A percentile compares a stretch with the other conserved stretches of the same genome.
Conservation (phyloP, 495 filamentous ascomycete genomes). For the Trichoderma gamsii region DNA sequence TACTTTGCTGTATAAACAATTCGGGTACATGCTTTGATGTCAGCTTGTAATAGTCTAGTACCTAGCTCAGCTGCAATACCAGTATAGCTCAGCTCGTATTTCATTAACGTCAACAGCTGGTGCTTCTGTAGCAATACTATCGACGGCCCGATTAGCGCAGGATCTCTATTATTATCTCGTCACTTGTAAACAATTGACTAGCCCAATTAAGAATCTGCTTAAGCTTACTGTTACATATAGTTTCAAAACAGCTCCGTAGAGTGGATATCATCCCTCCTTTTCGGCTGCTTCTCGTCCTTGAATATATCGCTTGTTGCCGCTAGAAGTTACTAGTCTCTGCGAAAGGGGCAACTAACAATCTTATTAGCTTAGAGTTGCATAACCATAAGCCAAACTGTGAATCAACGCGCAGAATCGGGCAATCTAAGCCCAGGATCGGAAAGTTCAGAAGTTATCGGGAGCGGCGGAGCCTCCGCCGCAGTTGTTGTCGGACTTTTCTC, state of each 20-base stretch:
- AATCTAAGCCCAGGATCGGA: too few species aligned
- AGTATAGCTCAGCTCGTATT: not conserved
- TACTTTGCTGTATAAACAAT: not conserved
- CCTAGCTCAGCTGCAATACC: not conserved
- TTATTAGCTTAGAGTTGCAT: too few species aligned
- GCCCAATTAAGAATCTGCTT: slow-evolving; percentile 7
- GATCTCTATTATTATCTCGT: not conserved
- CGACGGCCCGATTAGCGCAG: slow-evolving; percentile 4
- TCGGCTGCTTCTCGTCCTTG: not conserved
- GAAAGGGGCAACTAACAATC: too few species aligned
- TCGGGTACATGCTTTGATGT: not conserved
- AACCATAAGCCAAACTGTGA: too few species aligned
- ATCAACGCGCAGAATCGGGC: too few species aligned
- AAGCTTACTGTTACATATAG: slow-evolving; percentile 10
- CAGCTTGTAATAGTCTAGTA: not conserved
- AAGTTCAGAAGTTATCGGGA: too few species aligned
- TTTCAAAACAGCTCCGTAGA: not conserved
- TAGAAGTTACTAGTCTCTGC: too few species aligned
- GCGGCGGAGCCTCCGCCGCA: too few species aligned
- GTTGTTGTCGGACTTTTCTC: too few species aligned
- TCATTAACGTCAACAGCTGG: not conserved
- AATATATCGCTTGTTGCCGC: too few species aligned
- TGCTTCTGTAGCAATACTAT: not conserved
- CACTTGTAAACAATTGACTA: not conserved
- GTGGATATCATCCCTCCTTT: not conserved